These are phyloP conservation scores for Anisogramma anomala DNA, from an alignment of 2,329 filamentous ascomycete species.

Conservation along the genomic window DNA sequence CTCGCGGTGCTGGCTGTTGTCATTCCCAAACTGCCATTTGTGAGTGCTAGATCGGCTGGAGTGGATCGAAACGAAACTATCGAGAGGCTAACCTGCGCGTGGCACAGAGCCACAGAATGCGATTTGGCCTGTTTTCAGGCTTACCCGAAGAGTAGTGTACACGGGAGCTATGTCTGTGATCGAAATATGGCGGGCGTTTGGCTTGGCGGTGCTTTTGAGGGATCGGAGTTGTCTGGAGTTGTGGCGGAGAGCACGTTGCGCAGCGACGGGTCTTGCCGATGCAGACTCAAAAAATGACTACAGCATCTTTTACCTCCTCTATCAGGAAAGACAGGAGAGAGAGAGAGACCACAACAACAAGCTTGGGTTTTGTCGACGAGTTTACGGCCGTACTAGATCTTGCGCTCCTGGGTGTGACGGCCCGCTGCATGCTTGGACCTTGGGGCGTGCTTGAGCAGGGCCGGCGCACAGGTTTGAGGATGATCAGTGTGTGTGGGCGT, in stretches of 20 bases:
- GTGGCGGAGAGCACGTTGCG: slow-evolving; percentile 1
- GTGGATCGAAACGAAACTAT: slow-evolving; percentile 10
- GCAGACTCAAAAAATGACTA: slow-evolving; percentile 2
- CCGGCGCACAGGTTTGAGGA: no score
- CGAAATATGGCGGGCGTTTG: slow-evolving; percentile 6
- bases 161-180: slow-evolving; percentile 6
- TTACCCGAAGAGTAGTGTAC: slow-evolving; percentile 10
- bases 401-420: no score
- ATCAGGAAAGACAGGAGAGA: background rate
- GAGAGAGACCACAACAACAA: no score
- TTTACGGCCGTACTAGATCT: no score
- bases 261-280: slow-evolving; percentile 1
- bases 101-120: slow-evolving; percentile 14
- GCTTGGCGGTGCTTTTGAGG: slow-evolving; percentile 10
- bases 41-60: slow-evolving; percentile 39
- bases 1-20: slow-evolving; percentile 84
- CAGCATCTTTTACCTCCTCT: background rate
- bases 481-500: no score
- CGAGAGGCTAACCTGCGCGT: no score
- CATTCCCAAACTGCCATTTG: slow-evolving; percentile 90
- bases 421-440: background rate
- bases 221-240: slow-evolving; percentile 13
- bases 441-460: background rate
- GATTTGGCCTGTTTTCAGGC: slow-evolving; percentile 14
- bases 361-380: no score